A percentile compares a stretch with the other conserved stretches of the same genome.
Conservation (phyloP, 208 protist species). For the Trypanosoma cruzi region DNA sequence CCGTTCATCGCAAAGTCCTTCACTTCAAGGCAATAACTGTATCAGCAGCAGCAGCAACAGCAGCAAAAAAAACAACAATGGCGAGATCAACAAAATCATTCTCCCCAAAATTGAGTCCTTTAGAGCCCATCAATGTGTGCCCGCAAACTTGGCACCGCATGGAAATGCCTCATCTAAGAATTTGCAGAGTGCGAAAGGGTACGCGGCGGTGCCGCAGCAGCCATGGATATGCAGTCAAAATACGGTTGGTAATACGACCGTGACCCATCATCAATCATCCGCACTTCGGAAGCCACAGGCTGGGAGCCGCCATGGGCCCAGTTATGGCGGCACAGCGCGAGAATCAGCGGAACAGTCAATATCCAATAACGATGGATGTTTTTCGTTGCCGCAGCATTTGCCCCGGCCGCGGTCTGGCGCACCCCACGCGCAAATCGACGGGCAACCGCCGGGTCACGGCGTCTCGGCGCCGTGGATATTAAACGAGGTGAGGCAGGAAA, state of each 20-base stretch:
- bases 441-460: neutral
- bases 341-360: too few species aligned
- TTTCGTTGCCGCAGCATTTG: neutral
- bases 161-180: neutral
- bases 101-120: neutral
- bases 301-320: neutral
- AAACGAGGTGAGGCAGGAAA: constrained; percentile 7
- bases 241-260: neutral
- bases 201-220: neutral
- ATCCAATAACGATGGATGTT: neutral
- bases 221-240: neutral
- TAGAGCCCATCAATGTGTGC: neutral
- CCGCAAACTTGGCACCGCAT: neutral
- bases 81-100: neutral
- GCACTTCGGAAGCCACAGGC: neutral
- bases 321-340: neutral
- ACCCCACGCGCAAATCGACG: neutral
- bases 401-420: neutral
- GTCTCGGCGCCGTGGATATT: neutral
- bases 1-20: neutral
- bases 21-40: neutral
- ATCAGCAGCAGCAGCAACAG: neutral
- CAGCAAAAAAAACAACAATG: neutral
- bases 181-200: neutral
- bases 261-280: neutral